Percentiles rank a stretch among this genome's conserved stretches.
Conservation (phyloP, 202 grass and related monocot genomes). For the Zizania palustris region DNA sequence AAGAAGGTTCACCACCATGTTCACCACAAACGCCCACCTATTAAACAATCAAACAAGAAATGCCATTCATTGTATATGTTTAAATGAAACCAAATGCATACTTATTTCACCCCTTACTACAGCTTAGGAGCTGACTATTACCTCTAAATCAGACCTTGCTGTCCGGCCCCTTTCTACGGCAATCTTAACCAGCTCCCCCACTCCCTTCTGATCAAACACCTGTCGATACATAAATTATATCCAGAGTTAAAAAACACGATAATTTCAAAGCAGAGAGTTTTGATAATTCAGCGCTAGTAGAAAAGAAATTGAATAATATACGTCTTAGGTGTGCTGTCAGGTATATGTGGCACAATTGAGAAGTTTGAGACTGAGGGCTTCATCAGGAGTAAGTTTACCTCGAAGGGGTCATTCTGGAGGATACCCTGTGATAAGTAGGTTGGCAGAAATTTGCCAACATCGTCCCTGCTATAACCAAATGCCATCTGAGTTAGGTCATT, state of each 20-base stretch:
- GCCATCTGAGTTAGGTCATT: slow-evolving; percentile 99
- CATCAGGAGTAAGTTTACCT: slow-evolving; percentile 77
- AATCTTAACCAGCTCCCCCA: slow-evolving; percentile 81
- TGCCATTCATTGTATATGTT: slow-evolving; percentile 50
- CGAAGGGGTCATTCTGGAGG: slow-evolving; percentile 96
- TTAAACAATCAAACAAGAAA: not conserved
- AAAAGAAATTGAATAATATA: slow-evolving; percentile 42
- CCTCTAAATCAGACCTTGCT: slow-evolving; percentile 58
- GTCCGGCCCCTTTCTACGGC: slow-evolving; percentile 82
- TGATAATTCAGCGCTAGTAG: slow-evolving; percentile 20
- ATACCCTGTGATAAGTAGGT: slow-evolving; percentile 86
- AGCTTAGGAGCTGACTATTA: not conserved
- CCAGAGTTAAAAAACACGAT: not conserved
- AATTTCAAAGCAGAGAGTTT: slow-evolving; percentile 16
- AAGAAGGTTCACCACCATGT: slow-evolving; percentile 96
- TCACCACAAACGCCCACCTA: slow-evolving; percentile 97
- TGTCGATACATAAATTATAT: slow-evolving; percentile 45
- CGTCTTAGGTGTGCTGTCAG: slow-evolving; percentile 51
- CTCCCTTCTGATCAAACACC: slow-evolving; percentile 93
- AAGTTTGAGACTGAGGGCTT: slow-evolving; percentile 62
- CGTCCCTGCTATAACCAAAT: slow-evolving; percentile 97
- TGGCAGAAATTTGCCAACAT: slow-evolving; percentile 92
- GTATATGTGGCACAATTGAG: slow-evolving; percentile 57
- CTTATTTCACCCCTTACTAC: not conserved
- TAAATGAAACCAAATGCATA: not conserved